Evolutionary conservation across 176 grass and related monocot species (phyloP), one percentile per base, ranked within the genome.

Genomic region (Dendrocalamus sinicus): DNA sequence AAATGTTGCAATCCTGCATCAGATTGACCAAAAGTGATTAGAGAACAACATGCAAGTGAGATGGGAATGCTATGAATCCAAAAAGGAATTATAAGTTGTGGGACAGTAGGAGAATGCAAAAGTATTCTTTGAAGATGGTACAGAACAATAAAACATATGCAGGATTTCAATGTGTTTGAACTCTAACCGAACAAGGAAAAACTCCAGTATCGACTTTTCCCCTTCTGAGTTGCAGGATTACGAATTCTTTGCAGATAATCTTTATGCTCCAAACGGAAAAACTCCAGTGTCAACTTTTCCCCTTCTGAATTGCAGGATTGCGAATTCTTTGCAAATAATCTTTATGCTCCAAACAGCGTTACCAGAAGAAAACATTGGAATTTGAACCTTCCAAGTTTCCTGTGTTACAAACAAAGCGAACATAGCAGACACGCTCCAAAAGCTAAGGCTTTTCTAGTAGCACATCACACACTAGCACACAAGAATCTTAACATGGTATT

Each of bases 171-270:
- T 51, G 61, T 54, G 15, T n/a, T n/a, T 53, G 20, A 47, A 54
- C 65, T 84, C 26, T 89, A 70, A 9, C 20, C 8, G 60, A 47
- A 8, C 51, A 77, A 46, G 11, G 10, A 20, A 55, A 45, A 89
- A 22, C 35, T 66, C 75, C n/a, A 79, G 62, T 15, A 14, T 22
- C 24, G 48, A 28, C 16, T 37, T 55, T 11, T 5, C 51, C 74
- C 55, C 17, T 50, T 37, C 67, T 28, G 40, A 73, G 68, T 46
- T 74, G 59, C 14, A 85, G 52, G 41, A 80, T 6, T 47, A 6
- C 4, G 13, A 75, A 37, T 7, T 65, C 7, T 78, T 63, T 46
- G 16, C 23, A 55, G 58, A 11, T 1, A 48, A 73, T 50, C 2
- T 43, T 43, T 43, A 8, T 43, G 41, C 37, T 2, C 14, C 8